A percentile compares a stretch with the other conserved stretches of the same genome.
phyloP scores from a whole-genome alignment of 352 stramenopile species.

The Globisporangium apiculatum region DNA sequence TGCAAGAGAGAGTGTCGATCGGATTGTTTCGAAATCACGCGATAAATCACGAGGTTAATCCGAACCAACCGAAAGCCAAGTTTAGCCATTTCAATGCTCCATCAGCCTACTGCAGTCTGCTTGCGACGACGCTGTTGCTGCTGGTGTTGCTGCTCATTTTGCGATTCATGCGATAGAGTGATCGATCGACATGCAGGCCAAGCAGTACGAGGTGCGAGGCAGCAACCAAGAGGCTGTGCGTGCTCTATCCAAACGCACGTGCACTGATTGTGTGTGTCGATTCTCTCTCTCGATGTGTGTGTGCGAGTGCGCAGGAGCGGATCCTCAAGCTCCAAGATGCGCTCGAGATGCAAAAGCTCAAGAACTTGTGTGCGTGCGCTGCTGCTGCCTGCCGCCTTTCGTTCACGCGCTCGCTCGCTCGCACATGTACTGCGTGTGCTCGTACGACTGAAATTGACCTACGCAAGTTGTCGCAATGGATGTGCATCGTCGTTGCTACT shows the following conservation, averaged over 20 bases:
- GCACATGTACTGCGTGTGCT: too few relatives aligned
- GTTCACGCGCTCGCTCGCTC: neutral
- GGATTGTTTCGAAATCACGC: too few relatives aligned
- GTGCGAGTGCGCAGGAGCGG: slow-evolving; percentile 29
- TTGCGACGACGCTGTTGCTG: too few relatives aligned
- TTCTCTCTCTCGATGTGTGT: neutral
- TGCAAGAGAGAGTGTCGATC: too few relatives aligned
- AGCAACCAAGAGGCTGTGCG: neutral
- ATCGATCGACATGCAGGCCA: slow-evolving; percentile 37
- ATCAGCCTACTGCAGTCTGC: too few relatives aligned
- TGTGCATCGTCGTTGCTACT: neutral
- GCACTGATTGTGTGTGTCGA: too few relatives aligned
- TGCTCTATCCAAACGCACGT: neutral
- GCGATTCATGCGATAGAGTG: too few relatives aligned
- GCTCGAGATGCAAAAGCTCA: slow-evolving; percentile 73
- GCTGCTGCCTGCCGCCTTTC: neutral
- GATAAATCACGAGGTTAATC: too few relatives aligned
- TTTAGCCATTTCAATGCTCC: too few relatives aligned
- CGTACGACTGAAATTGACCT: neutral
- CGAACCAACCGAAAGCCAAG: too few relatives aligned
- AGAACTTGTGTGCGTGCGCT: slow-evolving; percentile 52
- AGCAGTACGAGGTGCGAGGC: slow-evolving; percentile 45
- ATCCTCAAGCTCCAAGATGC: slow-evolving; percentile 79
- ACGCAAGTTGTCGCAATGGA: neutral
- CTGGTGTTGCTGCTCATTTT: too few relatives aligned